A percentile compares a stretch with the other conserved stretches of the same genome.
These are phyloP conservation scores for Metschnikowia sp. DNA, from an alignment of 805 yeast species.

Conservation along the genomic window DNA sequence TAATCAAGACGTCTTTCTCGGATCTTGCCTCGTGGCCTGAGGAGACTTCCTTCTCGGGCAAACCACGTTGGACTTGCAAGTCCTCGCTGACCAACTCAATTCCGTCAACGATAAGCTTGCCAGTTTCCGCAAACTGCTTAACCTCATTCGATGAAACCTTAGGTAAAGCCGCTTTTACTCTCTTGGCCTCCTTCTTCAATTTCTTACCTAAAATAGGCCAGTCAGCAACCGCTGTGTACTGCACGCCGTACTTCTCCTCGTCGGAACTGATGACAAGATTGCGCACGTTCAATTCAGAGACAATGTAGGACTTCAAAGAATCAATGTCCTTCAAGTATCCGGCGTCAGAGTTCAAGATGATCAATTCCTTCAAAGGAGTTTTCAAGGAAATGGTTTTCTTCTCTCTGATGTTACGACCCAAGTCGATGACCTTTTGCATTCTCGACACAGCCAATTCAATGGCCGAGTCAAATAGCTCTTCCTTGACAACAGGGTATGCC, in stretches of 20 bases:
- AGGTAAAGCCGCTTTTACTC: conserved; percentile 93
- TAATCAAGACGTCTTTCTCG: conserved; percentile 83
- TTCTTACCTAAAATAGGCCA: conserved; percentile 99
- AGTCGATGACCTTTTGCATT: conserved; percentile 95
- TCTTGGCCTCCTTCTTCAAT: conserved; percentile 88
- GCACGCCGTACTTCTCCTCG: conserved; percentile 88
- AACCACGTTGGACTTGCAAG: conserved; percentile 82
- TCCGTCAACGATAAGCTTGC: conserved; percentile 82
- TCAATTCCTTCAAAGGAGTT: conserved; percentile 87
- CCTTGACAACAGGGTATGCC: conserved; percentile 80
- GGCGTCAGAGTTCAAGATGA: conserved; percentile 78
- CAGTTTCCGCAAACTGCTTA: conserved; percentile 64
- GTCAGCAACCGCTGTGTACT: conserved; percentile 93
- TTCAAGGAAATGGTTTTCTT: conserved; percentile 90
- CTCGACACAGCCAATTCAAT: conserved; percentile 87
- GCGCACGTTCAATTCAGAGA: conserved; percentile 91
- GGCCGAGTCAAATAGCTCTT: conserved; percentile 73
- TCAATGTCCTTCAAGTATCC: conserved; percentile 74
- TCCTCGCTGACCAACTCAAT: conserved; percentile 85
- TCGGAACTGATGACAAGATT: conserved; percentile 84
- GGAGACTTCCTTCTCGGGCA: conserved; percentile 62
- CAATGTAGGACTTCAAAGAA: conserved; percentile 71
- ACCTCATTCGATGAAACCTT: conserved; percentile 77
- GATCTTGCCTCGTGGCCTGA: conserved; percentile 85
- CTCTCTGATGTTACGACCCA: conserved; percentile 96